Evolutionary conservation across 2,329 filamentous ascomycete genomes (phyloP).

Genomic region (Calonectria crousiana): DNA sequence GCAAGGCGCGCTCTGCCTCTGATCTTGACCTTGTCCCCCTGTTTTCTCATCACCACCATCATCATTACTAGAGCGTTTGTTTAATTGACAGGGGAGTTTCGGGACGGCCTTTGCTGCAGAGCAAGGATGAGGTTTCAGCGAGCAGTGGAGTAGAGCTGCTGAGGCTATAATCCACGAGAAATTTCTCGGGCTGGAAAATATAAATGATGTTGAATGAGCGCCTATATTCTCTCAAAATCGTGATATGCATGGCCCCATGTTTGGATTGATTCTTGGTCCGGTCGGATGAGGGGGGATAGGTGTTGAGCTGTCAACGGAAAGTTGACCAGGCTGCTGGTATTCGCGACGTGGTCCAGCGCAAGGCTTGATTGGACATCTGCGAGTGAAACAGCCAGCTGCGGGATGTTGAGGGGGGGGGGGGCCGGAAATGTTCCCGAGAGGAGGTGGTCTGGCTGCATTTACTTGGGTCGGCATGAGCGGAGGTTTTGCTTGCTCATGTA

Average conservation of each 20-base stretch:
- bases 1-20: slow-evolving; percentile 17
- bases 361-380: neutral
- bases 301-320: neutral
- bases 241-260: neutral
- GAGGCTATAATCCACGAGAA: slow-evolving; percentile 16
- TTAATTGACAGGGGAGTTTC: slow-evolving; percentile 42
- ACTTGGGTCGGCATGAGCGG: neutral
- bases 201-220: slow-evolving; percentile 3
- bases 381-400: neutral
- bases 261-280: neutral
- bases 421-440: neutral
- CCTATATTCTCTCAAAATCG: neutral
- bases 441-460: neutral
- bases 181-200: slow-evolving; percentile 3
- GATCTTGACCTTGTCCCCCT: slow-evolving; percentile 23
- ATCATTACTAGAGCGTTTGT: slow-evolving; percentile 40
- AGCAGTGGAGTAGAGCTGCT: slow-evolving; percentile 16
- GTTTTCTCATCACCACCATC: slow-evolving; percentile 32
- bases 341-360: neutral
- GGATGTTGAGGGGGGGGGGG: neutral
- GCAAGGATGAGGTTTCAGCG: slow-evolving; percentile 7
- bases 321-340: neutral
- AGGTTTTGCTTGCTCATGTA: neutral
- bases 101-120: slow-evolving; percentile 26
- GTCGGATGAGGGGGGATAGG: neutral